Evolutionary conservation across 352 stramenopile genomes (phyloP), one percentile per base, ranked within the genome.

Genomic region (Pythium volutum): DNA sequence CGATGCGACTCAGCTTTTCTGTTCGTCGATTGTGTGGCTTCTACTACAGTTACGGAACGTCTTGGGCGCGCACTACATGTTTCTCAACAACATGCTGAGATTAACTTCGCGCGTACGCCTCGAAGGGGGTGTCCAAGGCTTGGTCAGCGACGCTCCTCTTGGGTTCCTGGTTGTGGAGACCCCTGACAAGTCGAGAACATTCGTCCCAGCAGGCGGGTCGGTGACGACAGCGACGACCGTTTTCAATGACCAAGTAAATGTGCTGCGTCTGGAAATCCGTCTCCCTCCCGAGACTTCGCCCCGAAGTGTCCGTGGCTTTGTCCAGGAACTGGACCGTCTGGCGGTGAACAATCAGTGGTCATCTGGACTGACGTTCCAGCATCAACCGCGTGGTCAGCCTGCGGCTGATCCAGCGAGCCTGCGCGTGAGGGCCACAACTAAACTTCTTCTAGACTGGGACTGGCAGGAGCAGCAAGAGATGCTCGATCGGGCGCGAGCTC

Each of bases 11-110:
- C n/a, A n/a, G n/a, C n/a, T n/a, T n/a, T n/a, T n/a, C 8, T 38
- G 22, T 42, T 26, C 20, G 27, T 53, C 26, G 41, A 42, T 52
- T 10, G 14, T 61, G 18, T 26, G 25, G 0, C 4, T 16, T 42
- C 20, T 22, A 31, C 5, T 2, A 20, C 45, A 91, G 81, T 57
- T 91, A 11, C 79, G 76, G 26, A 91, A 91, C 45, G 66, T 89
- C 62, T 71, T 91, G 67, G 81, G 79, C 4, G 81, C 74, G 2
- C 79, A 88, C 60, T 86, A 89, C 62, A 89, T 91, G 81, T 91
- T 91, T 43, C 63, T 91, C 49, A 62, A 71, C 62, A 91, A 87
- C 55, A 88, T 91, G 77, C 57, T 91, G 43, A 73, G 76, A 31
- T 47, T 89, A 5, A 70, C 76, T 34, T 82, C 77, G 26, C 71